phyloP scores from a whole-genome alignment of 1,284 basidiomycete genomes.

The Melampsora abietis-canadensis region DNA sequence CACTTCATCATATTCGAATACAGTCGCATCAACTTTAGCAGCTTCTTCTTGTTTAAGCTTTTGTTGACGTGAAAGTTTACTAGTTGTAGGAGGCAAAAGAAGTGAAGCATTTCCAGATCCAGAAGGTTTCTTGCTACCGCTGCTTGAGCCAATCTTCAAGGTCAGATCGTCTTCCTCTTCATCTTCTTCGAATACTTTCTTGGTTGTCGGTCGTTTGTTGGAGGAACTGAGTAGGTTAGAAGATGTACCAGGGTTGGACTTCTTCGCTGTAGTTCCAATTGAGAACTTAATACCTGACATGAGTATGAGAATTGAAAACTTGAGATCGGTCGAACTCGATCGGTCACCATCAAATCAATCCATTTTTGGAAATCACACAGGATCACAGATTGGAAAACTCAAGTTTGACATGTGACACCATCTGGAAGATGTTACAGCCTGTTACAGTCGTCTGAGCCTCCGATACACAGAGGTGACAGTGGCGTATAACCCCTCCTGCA shows the following conservation, averaged over 20 bases:
- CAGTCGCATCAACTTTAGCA: conserved; percentile 71
- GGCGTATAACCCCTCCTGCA: too few species aligned
- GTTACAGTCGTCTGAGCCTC: too few species aligned
- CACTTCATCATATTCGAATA: conserved; percentile 94
- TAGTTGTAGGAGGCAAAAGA: too few species aligned
- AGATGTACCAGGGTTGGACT: neutral
- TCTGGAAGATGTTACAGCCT: too few species aligned
- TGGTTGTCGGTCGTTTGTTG: neutral
- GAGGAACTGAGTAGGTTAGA: neutral
- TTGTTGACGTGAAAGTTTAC: conserved; percentile 32
- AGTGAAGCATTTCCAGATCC: neutral
- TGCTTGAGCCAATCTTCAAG: neutral
- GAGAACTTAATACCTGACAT: neutral
- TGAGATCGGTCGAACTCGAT: too few species aligned
- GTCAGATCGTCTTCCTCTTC: neutral
- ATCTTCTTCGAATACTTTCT: neutral
- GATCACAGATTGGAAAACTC: too few species aligned
- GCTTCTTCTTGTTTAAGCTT: conserved; percentile 57
- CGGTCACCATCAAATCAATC: too few species aligned
- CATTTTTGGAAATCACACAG: too few species aligned
- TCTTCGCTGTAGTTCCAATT: neutral
- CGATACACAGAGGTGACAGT: too few species aligned
- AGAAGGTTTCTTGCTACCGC: neutral
- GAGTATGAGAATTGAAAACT: too few species aligned
- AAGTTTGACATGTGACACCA: too few species aligned